A percentile compares a stretch with the other conserved stretches of the same genome.
Conservation (phyloP, 495 filamentous ascomycete genomes). For the Tuber umbilicatum region DNA sequence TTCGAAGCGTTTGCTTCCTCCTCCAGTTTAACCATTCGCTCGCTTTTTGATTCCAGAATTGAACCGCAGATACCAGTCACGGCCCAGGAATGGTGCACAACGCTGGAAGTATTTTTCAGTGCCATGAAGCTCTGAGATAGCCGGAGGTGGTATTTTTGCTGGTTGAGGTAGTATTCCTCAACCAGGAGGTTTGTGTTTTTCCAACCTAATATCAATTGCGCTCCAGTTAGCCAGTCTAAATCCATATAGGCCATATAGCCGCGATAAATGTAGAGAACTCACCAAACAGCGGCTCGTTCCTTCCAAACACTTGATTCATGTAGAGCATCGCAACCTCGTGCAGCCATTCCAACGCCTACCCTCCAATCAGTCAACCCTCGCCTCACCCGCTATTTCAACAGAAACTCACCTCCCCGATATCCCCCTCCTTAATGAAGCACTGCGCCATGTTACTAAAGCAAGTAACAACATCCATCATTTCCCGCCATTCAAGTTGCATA, state of each 20-base stretch:
- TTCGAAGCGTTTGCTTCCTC: constrained; percentile 32
- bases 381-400: not conserved
- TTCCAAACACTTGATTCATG: constrained; percentile 30
- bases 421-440: constrained; percentile 30
- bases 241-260: too few species aligned
- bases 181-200: constrained; percentile 36
- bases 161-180: constrained; percentile 34
- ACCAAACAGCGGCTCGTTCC: constrained; percentile 26
- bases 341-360: constrained; percentile 31
- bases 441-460: constrained; percentile 38
- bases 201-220: constrained; percentile 19
- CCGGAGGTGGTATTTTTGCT: constrained; percentile 34
- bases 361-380: constrained; percentile 5
- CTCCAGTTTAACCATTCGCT: constrained; percentile 23
- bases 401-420: constrained; percentile 28
- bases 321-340: constrained; percentile 30
- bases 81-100: constrained; percentile 31
- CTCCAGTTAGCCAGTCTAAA: constrained; percentile 1
- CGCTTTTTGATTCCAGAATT: constrained; percentile 23
- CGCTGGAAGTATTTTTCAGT: constrained; percentile 29
- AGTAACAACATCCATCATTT: constrained; percentile 36
- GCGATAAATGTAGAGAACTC: not conserved
- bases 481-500: constrained; percentile 32
- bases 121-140: constrained; percentile 27
- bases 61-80: constrained; percentile 29